A percentile compares a stretch with the other conserved stretches of the same genome.
Conservation (phyloP, 2,329 filamentous ascomycete species). For the Penicillium verrucosum region DNA sequence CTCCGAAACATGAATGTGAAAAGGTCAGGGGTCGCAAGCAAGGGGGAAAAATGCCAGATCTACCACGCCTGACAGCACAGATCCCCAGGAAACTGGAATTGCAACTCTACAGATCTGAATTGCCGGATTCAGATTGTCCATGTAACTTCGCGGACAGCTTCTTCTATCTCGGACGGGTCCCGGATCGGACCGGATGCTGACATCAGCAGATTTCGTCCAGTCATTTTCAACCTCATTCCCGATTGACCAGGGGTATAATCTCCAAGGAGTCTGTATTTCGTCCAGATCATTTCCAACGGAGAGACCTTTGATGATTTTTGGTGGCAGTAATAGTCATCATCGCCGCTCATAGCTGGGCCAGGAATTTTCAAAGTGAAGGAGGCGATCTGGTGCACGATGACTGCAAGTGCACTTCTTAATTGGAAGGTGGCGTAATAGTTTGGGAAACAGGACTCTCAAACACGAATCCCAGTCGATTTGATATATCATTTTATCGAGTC, state of each 20-base stretch:
- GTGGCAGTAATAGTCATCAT: background rate
- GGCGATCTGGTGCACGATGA: background rate
- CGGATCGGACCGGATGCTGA: constrained; percentile 1
- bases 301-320: background rate
- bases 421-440: background rate
- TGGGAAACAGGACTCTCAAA: background rate
- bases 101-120: background rate
- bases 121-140: background rate
- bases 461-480: constrained; percentile 15
- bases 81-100: background rate
- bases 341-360: background rate
- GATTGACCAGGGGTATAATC: background rate
- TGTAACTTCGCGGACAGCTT: background rate
- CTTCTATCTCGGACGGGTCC: background rate
- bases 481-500: constrained; percentile 11
- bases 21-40: background rate
- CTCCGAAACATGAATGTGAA: background rate
- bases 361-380: background rate
- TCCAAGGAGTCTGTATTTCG: background rate
- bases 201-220: background rate
- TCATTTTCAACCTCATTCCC: background rate
- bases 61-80: background rate
- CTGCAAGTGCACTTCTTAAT: background rate
- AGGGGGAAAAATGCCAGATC: background rate
- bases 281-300: constrained; percentile 6